These are phyloP conservation scores for Fomes fomentarius DNA, from an alignment of 1,284 basidiomycete species.

Conservation along the genomic window DNA sequence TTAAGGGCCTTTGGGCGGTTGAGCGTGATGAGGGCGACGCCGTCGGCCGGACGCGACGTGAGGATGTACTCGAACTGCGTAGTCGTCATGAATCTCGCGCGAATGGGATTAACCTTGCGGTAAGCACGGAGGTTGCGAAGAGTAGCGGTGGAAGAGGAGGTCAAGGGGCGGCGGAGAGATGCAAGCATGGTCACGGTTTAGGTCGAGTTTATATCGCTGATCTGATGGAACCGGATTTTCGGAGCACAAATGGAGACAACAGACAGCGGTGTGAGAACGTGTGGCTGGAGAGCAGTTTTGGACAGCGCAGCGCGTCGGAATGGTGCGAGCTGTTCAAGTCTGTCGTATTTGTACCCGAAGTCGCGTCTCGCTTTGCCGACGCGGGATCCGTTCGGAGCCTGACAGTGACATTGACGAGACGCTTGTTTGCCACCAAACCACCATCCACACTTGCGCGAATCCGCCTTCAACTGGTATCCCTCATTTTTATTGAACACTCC, in stretches of 20 bases:
- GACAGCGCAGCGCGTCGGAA: not conserved
- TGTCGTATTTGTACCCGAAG: not conserved
- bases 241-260: no score
- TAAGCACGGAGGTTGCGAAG: constrained; percentile 16
- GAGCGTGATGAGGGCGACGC: constrained; percentile 88
- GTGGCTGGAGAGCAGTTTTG: not conserved
- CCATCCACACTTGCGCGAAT: no score
- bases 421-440: no score
- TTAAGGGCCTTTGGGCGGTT: constrained; percentile 98
- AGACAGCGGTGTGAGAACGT: not conserved
- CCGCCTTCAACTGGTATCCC: no score
- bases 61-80: constrained; percentile 73
- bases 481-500: no score
- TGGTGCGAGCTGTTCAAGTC: not conserved
- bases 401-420: no score
- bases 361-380: not conserved
- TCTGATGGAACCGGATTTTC: not conserved
- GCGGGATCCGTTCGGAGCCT: not conserved
- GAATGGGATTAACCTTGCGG: constrained; percentile 11
- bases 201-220: not conserved
- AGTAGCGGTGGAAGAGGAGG: constrained; percentile 9
- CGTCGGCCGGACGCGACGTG: constrained; percentile 71
- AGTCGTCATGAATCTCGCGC: constrained; percentile 33
- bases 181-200: constrained; percentile 4
- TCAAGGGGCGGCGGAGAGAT: constrained; percentile 14